A percentile compares a stretch with the other conserved stretches of the same genome.
These are phyloP conservation scores for Colletotrichum limetticola DNA, from an alignment of 2,329 filamentous ascomycete species.

Conservation along the genomic window DNA sequence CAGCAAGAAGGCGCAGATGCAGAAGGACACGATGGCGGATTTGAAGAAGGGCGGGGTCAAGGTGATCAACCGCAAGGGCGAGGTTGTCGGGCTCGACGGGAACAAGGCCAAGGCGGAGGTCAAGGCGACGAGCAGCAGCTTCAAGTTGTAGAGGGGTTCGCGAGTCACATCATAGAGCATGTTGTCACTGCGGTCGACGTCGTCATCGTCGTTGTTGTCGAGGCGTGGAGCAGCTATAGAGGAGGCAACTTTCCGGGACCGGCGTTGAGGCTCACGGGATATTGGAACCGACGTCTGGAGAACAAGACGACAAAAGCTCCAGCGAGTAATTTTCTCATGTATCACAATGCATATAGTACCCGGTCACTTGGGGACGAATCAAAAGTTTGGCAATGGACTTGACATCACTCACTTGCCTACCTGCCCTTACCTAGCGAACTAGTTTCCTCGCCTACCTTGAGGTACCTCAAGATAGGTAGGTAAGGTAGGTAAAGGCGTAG, in stretches of 20 bases:
- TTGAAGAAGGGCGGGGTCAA: constrained; percentile 89
- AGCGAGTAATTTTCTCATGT: constrained; percentile 11
- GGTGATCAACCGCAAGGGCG: constrained; percentile 90
- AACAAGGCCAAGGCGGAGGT: constrained; percentile 72
- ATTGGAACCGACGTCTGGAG: background rate
- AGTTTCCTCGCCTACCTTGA: background rate
- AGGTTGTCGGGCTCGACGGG: constrained; percentile 85
- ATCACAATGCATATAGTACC: constrained; percentile 18
- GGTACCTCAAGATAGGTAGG: background rate
- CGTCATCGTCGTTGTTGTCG: background rate
- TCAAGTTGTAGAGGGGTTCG: constrained; percentile 65
- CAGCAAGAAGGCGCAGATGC: constrained; percentile 66
- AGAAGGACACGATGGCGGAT: constrained; percentile 67
- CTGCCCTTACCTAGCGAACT: too few relatives aligned
- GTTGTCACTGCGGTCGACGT: too few relatives aligned
- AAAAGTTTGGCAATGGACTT: background rate
- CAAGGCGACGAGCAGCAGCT: constrained; percentile 65
- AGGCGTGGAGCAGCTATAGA: background rate
- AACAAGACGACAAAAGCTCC: background rate
- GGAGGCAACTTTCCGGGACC: background rate
- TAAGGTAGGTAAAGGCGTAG: too few relatives aligned
- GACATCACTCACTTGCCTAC: background rate
- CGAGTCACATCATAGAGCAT: background rate
- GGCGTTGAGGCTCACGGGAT: constrained; percentile 22
- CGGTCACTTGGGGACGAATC: background rate